A percentile compares a stretch with the other conserved stretches of the same genome.
Evolutionary conservation across 2,329 filamentous ascomycete genomes (phyloP).

Genomic region (Mariannaea elegans): DNA sequence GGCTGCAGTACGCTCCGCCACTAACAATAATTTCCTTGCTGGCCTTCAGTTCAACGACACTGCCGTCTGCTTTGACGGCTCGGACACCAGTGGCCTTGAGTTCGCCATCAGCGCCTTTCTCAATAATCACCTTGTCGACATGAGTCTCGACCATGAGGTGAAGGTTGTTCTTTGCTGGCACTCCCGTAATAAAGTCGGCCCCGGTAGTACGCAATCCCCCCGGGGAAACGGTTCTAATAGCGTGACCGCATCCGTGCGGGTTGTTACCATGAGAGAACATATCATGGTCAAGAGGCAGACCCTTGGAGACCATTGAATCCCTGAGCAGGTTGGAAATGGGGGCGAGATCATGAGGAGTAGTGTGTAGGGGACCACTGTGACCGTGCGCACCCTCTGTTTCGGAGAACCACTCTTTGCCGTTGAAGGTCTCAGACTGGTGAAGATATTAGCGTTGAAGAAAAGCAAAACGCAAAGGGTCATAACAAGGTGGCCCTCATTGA

Average conservation of each 20-base stretch:
- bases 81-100: slow-evolving; percentile 56
- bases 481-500: too few species aligned
- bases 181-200: slow-evolving; percentile 60
- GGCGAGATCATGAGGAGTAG: slow-evolving; percentile 65
- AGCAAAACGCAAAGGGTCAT: too few species aligned
- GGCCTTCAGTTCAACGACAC: slow-evolving; percentile 48
- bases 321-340: slow-evolving; percentile 65
- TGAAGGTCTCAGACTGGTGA: slow-evolving; percentile 62
- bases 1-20: slow-evolving; percentile 60
- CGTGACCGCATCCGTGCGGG: slow-evolving; percentile 65
- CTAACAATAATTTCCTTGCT: slow-evolving; percentile 52
- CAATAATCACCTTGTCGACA: slow-evolving; percentile 62
- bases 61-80: slow-evolving; percentile 52
- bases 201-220: slow-evolving; percentile 63
- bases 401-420: slow-evolving; percentile 65
- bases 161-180: slow-evolving; percentile 52
- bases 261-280: slow-evolving; percentile 64
- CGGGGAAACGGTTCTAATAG: slow-evolving; percentile 59
- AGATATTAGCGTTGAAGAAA: background rate
- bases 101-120: slow-evolving; percentile 43
- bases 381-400: slow-evolving; percentile 58
- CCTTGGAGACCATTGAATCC: slow-evolving; percentile 63
- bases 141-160: slow-evolving; percentile 57
- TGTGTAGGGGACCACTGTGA: slow-evolving; percentile 60
- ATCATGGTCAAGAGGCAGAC: slow-evolving; percentile 63